Evolutionary conservation across 2,329 filamentous ascomycete genomes (phyloP), one percentile per base, ranked within the genome.

Genomic region (Nemania sp.): DNA sequence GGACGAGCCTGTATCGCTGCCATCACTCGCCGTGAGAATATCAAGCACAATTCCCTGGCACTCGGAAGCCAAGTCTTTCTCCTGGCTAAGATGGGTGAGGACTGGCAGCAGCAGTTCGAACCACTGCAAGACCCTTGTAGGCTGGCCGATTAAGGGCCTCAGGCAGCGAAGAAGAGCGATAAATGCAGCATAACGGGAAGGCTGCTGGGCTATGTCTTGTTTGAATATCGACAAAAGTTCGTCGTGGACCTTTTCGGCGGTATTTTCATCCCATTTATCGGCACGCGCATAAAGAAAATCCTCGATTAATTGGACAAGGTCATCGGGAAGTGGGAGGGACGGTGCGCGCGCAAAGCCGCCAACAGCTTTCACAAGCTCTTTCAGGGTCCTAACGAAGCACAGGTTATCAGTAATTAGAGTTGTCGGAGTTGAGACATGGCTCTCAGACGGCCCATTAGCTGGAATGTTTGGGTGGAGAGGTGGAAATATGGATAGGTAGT

Each of bases 241-340:
- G 47, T 93, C 91, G 69, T 93, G 89, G 58, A 94, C 84, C 65
- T 90, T 88, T 72, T 93, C 90, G n/a, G 89, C 86, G 47, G 89
- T 85, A 64, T 85, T 81, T 59, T 93, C 91, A 74, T 94, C 92
- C 70, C 88, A 86, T 72, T 87, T 86, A 64, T 87, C 82, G 77
- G 82, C 78, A 73, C 93, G 89, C 74, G 89, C 90, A 53, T 89
- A 86, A 57, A 93, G 83, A 79, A 93, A 95, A 67, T 82, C 82
- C 63, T 89, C 85, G 70, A 94, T 89, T 60, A 88, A 82, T 47
- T 85, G 81, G 72, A 85, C 79, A 60, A 93, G 82, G 65, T 91
- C 88, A 71, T 90, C 85, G 54, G 92, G 90, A 1, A 94, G 86
- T 8, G 92, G 91, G 22, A 89, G 79, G 32, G 76, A 80, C 20